Conservation (phyloP, 2,329 filamentous ascomycete genomes). For the Aspergillus sp. region DNA sequence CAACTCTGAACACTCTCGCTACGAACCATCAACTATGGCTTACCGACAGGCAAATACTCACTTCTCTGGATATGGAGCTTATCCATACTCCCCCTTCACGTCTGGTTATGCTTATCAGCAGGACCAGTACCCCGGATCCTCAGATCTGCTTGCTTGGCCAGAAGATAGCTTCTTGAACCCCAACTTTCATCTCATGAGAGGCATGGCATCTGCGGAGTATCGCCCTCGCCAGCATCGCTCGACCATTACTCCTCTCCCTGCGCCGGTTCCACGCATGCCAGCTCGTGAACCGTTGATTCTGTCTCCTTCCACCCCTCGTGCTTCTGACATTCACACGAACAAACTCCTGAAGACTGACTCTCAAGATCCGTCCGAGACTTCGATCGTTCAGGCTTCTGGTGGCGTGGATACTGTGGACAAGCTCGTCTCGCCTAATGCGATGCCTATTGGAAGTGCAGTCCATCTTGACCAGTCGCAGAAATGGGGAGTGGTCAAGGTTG, state of each 20-base stretch:
- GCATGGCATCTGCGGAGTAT: slow-evolving; percentile 1
- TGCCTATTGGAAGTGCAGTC: slow-evolving; percentile 23
- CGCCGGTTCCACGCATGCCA: background rate
- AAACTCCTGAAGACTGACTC: slow-evolving; percentile 1
- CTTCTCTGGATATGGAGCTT: slow-evolving; percentile 1
- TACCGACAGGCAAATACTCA: background rate
- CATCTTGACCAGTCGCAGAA: slow-evolving; percentile 12
- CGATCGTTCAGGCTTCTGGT: background rate
- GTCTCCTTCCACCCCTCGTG: slow-evolving; percentile 2
- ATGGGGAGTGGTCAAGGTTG: slow-evolving; percentile 30
- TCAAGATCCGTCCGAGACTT: background rate
- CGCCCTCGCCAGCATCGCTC: background rate
- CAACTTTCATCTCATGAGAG: background rate
- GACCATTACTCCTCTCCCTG: background rate
- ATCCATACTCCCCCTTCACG: background rate
- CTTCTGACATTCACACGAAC: background rate
- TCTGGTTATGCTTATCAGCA: background rate
- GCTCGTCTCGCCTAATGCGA: slow-evolving; percentile 12
- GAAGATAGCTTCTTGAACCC: background rate
- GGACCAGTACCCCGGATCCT: background rate
- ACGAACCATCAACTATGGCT: slow-evolving; percentile 1
- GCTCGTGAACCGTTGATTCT: background rate
- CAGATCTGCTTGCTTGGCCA: background rate
- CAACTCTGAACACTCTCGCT: background rate
- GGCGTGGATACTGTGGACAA: slow-evolving; percentile 7